Evolutionary conservation across 1,284 basidiomycete species (phyloP).

Genomic region (Cryptococcus depauperatus): DNA sequence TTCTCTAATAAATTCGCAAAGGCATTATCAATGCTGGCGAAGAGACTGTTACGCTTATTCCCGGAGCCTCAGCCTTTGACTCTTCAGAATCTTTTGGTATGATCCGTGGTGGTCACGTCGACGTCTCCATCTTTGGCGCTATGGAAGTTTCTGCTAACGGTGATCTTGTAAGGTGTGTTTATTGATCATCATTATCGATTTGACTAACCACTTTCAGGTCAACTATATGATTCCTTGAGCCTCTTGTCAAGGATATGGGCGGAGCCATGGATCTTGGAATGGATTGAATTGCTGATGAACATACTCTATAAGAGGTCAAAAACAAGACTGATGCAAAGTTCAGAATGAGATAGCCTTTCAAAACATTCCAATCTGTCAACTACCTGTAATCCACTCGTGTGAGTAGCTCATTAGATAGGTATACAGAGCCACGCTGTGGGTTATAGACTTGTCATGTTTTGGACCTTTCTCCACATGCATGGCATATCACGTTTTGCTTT

Average conservation of each 20-base stretch:
- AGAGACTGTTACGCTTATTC: conserved; percentile 85
- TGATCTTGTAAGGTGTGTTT: conserved; percentile 77
- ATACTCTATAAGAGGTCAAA: conserved; percentile 72
- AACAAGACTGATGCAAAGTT: conserved; percentile 78
- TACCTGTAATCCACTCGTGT: too few species aligned
- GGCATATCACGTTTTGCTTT: too few species aligned
- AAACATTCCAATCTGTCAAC: conserved; percentile 26
- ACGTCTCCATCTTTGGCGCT: conserved; percentile 81
- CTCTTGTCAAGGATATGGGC: conserved; percentile 84
- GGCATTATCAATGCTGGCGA: conserved; percentile 95
- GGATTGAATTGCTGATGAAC: conserved; percentile 73
- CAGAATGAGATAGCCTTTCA: conserved; percentile 45
- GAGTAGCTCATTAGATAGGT: too few species aligned
- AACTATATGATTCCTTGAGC: conserved; percentile 98
- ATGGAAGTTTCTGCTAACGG: conserved; percentile 91
- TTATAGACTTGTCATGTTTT: too few species aligned
- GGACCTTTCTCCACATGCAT: too few species aligned
- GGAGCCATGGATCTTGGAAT: conserved; percentile 90
- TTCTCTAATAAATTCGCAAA: conserved; percentile 42
- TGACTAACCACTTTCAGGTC: conserved; percentile 38
- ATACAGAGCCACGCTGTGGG: too few species aligned
- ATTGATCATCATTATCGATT: too few species aligned
- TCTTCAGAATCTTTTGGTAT: conserved; percentile 62
- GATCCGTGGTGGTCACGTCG: conserved; percentile 92
- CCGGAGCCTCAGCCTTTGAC: conserved; percentile 83